Base-by-base conservation (phyloP, 805 yeast genomes). In the Zygotorulaspora chibaensis region DNA sequence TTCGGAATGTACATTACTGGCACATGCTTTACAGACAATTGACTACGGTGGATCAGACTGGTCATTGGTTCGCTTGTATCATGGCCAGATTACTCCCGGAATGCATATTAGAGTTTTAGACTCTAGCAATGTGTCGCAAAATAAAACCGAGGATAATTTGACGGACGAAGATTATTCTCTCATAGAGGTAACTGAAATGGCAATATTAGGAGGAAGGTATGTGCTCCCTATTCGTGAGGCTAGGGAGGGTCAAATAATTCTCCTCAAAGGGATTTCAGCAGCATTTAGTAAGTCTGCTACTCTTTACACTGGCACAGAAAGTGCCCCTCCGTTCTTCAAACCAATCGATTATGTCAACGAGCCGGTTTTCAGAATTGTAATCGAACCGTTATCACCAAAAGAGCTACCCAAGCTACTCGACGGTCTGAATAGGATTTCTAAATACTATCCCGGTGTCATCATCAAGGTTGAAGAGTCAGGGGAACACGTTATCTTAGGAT, bases 391-490 rank as follows among this genome's bases (percentile, higher is more conserved):
- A 12, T 72, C 76, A 23, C 96, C 96, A 0, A 75, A 86, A 0
- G 95, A 90, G 46, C 66, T 86, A 13, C 91, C 95, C 0, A 76
- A 75, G 48, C 69, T 93, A 54, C 68, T 83, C 11, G 81, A 78
- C n/a, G 90, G 88, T 0, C 67, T 93, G 39, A 72, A 84, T 47
- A 76, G 72, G 45, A 67, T 86, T 25, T 75, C 75, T 55, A 77
- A 76, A 53, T 69, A 82, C 0, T 90, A 87, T 58, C 74, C 84
- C 8, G 83, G 89, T 3, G 72, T 81, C 30, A 74, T 74, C 16
- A 69, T 86, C n/a, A 79, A 75, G 51, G 87, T 84, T 1, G 96
- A 88, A 61, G 95, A 87, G 53, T 84, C 90, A 42, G 96, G 97
- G 2, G 97, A 89, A 56, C 87, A 84, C 60, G 80, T 81, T 1